Base-by-base conservation (phyloP, 1,284 basidiomycete species). In the Coniferiporia sulphurascens region DNA sequence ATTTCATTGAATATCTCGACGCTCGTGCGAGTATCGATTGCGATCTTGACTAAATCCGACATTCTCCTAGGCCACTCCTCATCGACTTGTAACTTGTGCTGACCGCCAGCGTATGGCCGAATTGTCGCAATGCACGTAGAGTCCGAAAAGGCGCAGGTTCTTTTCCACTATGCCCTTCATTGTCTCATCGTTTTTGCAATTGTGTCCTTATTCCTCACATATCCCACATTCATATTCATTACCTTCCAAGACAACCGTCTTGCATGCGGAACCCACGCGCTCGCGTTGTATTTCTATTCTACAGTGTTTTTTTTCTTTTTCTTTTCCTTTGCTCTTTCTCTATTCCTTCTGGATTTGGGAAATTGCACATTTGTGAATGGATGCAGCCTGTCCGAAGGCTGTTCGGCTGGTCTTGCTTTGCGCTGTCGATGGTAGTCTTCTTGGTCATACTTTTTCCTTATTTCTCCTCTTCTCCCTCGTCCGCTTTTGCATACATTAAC, bases 1-100 rank as follows among this genome's bases (percentile, higher is more conserved):
- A 89, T 41, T 97, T 88, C 72, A 84, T 94, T 2, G 81, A 86
- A 41, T 86, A 83, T 74, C 69, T 93, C 61, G 73, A 83, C 65
- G 64, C 50, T 21, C 36, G 52, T 12, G 48, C 41, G 19, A 5
- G 41, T 21, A n/a, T 50, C 10, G 56, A 43, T 32, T 36, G 56
- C 21, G 27, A 19, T 13, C 34, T 19, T 36, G 49, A 50, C 13
- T 46, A n/a, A 21, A n/a, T 17, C 17, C 3, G 34, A 6, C 19
- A 4, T 21, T 36, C 2, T 17, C 49, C 4, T 19, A 4, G 6
- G 15, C 6, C 12, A 21, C 9, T 41, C 38, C 1, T 41, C 38
- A 41, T 41, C 15, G 7, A 15, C 38, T 3, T 15, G 38, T 8
- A 8, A 41, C 38, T 4, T 8, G 13, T 13, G 36, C 13, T 38